Percentiles rank a stretch among this genome's conserved stretches.
These are phyloP conservation scores for Mortierella sp. DNA, from an alignment of 371 early-diverging fungal genomes.

Conservation along the genomic window DNA sequence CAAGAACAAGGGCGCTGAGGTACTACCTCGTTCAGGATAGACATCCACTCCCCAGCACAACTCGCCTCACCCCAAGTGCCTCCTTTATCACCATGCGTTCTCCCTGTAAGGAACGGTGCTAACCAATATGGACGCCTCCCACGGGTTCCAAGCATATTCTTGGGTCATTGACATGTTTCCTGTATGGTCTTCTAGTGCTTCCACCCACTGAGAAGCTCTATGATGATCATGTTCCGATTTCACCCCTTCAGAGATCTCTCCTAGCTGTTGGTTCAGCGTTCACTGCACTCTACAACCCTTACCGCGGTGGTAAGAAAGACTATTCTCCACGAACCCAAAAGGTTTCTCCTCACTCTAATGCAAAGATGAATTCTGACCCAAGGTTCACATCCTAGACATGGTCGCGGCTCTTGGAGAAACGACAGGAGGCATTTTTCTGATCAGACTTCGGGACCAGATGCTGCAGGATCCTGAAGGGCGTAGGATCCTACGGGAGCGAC, in stretches of 20 bases:
- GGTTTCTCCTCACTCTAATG: too few species aligned
- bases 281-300: slow-evolving; percentile 80
- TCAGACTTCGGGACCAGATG: slow-evolving; percentile 83
- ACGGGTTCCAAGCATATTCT: too few species aligned
- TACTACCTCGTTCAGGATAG: background rate
- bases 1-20: background rate
- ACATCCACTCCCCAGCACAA: background rate
- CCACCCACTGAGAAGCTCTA: slow-evolving; percentile 58
- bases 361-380: background rate
- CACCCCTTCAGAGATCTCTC: slow-evolving; percentile 63
- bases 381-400: slow-evolving; percentile 69
- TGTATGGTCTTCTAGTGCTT: slow-evolving; percentile 14
- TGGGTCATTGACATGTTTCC: background rate
- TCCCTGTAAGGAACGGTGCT: slow-evolving; percentile 18
- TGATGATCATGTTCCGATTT: slow-evolving; percentile 66
- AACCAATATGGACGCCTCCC: background rate
- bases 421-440: slow-evolving; percentile 75
- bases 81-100: slow-evolving; percentile 26
- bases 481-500: slow-evolving; percentile 84
- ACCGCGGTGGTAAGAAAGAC: slow-evolving; percentile 72
- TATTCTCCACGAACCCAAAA: too few species aligned
- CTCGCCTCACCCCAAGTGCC: slow-evolving; percentile 12
- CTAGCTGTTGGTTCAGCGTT: slow-evolving; percentile 84
- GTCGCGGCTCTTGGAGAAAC: slow-evolving; percentile 94
- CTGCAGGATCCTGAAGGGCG: slow-evolving; percentile 79